These are phyloP conservation scores for Hippophae tibetana DNA, from an alignment of 306 rosid species.

Conservation along the genomic window DNA sequence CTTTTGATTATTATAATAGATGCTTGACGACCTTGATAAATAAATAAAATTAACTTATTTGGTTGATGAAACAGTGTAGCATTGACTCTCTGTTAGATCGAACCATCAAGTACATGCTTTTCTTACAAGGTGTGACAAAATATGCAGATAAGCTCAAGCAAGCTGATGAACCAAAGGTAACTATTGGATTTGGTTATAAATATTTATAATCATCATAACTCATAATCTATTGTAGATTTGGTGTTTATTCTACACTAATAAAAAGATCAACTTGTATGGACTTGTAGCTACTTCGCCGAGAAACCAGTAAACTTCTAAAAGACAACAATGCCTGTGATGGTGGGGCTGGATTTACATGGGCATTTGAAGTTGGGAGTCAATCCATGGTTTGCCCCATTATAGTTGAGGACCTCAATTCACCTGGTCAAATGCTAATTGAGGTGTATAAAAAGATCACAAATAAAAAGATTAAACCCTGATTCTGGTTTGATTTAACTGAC, in stretches of 20 bases:
- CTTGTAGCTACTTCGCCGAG: conserved; percentile 45
- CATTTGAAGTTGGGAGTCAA: conserved; percentile 54
- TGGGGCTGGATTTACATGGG: conserved; percentile 63
- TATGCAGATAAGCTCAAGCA: conserved; percentile 63
- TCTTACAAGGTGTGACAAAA: conserved; percentile 52
- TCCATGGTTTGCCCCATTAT: conserved; percentile 68
- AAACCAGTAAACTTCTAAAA: conserved; percentile 30
- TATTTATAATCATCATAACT: background rate
- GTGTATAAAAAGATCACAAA: conserved; percentile 19
- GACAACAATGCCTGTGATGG: conserved; percentile 24
- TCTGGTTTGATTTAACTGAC: background rate
- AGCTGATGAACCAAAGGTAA: conserved; percentile 59
- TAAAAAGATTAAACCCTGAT: background rate
- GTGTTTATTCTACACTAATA: conserved; percentile 12
- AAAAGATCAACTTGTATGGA: conserved; percentile 13
- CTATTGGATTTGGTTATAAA: conserved; percentile 3
- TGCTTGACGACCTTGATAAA: background rate
- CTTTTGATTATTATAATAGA: background rate
- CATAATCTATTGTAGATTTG: background rate
- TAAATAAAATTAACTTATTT: conserved; percentile 7
- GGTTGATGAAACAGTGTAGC: conserved; percentile 71
- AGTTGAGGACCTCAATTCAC: conserved; percentile 66
- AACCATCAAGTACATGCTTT: conserved; percentile 75
- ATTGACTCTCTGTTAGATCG: conserved; percentile 77
- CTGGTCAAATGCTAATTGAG: conserved; percentile 88